Percentiles rank a stretch among this genome's conserved stretches.
phyloP scores from a whole-genome alignment of 345 rosid species.

The Turnera subulata region DNA sequence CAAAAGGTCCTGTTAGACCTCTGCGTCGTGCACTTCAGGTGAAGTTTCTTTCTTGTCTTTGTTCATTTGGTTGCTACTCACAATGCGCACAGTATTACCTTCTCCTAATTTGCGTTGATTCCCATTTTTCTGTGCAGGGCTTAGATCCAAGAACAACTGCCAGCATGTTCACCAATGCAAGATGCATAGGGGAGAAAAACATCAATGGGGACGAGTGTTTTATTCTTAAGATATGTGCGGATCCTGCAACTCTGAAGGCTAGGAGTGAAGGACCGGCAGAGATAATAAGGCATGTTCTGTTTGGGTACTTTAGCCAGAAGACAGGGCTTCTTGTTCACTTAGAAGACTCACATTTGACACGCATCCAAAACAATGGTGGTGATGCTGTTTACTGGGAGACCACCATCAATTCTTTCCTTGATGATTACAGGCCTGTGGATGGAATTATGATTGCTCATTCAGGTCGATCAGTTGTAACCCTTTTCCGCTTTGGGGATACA shows the following conservation, averaged over 20 bases:
- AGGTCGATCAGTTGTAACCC: slow-evolving; percentile 21
- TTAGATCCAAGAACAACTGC: slow-evolving; percentile 25
- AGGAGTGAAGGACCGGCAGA: slow-evolving; percentile 29
- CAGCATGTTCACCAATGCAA: slow-evolving; percentile 23
- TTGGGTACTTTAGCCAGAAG: slow-evolving; percentile 25
- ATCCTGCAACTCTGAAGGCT: slow-evolving; percentile 22
- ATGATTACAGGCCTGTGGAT: slow-evolving; percentile 23
- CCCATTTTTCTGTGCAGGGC: slow-evolving; percentile 12
- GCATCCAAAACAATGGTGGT: slow-evolving; percentile 25
- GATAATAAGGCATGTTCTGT: slow-evolving; percentile 24
- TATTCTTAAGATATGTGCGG: slow-evolving; percentile 26
- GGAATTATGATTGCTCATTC: slow-evolving; percentile 28
- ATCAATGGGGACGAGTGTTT: slow-evolving; percentile 22
- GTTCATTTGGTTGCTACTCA: not conserved
- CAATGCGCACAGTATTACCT: no score
- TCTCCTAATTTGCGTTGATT: no score
- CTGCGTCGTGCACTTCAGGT: slow-evolving; percentile 97
- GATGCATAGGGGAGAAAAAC: slow-evolving; percentile 27
- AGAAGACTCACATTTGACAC: slow-evolving; percentile 26
- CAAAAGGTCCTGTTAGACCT: slow-evolving; percentile 60
- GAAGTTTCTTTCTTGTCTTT: slow-evolving; percentile 3
- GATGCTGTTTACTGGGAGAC: slow-evolving; percentile 29
- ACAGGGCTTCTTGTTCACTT: slow-evolving; percentile 25
- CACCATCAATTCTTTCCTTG: slow-evolving; percentile 23
- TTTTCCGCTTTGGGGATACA: slow-evolving; percentile 21